Percentiles rank a stretch among this genome's conserved stretches.
These are phyloP conservation scores for Malus fusca DNA, from an alignment of 306 rosid species.

Conservation along the genomic window DNA sequence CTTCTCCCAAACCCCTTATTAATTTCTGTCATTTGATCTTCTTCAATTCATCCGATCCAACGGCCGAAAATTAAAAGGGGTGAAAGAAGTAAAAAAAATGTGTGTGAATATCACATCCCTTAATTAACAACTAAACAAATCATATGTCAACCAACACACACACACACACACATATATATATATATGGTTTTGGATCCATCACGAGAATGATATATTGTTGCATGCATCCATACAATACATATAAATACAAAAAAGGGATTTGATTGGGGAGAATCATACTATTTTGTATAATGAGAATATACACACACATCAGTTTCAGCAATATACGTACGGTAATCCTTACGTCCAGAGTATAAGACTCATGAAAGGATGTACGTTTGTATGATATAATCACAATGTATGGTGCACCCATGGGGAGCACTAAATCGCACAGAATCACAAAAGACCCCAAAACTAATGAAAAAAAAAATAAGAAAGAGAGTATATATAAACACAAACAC, in stretches of 20 bases:
- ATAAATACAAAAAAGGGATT: background rate
- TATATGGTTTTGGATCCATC: conserved; percentile 14
- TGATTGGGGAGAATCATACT: background rate
- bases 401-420: conserved; percentile 54
- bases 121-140: background rate
- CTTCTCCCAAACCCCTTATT: too few relatives aligned
- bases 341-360: background rate
- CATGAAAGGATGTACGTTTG: conserved; percentile 10
- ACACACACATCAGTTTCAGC: background rate
- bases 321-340: background rate
- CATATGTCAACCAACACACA: background rate
- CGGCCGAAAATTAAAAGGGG: too few relatives aligned
- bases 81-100: too few relatives aligned
- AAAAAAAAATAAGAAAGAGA: background rate
- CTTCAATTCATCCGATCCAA: too few relatives aligned
- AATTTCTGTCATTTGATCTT: too few relatives aligned
- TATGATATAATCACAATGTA: conserved; percentile 21
- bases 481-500: background rate
- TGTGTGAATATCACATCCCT: too few relatives aligned
- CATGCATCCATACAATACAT: background rate
- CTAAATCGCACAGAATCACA: conserved; percentile 44
- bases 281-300: background rate
- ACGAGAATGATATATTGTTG: conserved; percentile 5
- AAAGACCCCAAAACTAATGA: conserved; percentile 40
- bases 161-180: background rate